Evolutionary conservation across 2,329 filamentous ascomycete genomes (phyloP).

Genomic region (Penicillium polonicum): DNA sequence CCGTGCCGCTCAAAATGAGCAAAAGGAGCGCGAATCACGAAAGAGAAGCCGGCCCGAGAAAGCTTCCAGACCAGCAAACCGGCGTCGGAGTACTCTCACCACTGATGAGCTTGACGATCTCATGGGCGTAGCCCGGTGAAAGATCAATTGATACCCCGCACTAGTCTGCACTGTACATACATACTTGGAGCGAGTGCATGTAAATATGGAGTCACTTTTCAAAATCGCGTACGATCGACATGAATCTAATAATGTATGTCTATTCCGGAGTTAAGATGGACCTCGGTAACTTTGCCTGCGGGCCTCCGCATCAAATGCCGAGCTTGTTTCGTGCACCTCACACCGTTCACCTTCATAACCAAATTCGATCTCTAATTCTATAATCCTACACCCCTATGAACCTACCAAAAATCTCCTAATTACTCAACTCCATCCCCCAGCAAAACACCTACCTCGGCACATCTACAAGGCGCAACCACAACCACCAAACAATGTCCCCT

Average conservation of each 20-base stretch:
- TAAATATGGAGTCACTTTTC: constrained; percentile 15
- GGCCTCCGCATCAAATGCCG: constrained; percentile 12
- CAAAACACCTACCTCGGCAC: neutral
- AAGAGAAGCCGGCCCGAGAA: constrained; percentile 37
- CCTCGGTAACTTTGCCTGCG: constrained; percentile 14
- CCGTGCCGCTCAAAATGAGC: constrained; percentile 36
- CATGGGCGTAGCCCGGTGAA: constrained; percentile 32
- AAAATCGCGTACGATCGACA: neutral
- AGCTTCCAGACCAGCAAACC: constrained; percentile 29
- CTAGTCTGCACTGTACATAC: constrained; percentile 25
- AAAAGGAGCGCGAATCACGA: constrained; percentile 36
- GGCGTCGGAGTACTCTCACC: constrained; percentile 47
- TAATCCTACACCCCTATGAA: neutral
- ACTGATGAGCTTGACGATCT: constrained; percentile 45
- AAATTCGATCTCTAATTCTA: neutral
- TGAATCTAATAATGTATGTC: neutral
- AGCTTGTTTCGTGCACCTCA: neutral
- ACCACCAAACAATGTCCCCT: constrained; percentile 2
- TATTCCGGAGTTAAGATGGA: constrained; percentile 4
- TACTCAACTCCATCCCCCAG: neutral
- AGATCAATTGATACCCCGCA: constrained; percentile 16
- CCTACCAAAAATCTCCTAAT: neutral
- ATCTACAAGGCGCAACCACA: constrained; percentile 3
- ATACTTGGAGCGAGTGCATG: constrained; percentile 18
- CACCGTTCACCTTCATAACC: neutral